Evolutionary conservation across 768 basidiomycete genomes (phyloP), one percentile per base, ranked within the genome.

Genomic region (Mycena galopus): DNA sequence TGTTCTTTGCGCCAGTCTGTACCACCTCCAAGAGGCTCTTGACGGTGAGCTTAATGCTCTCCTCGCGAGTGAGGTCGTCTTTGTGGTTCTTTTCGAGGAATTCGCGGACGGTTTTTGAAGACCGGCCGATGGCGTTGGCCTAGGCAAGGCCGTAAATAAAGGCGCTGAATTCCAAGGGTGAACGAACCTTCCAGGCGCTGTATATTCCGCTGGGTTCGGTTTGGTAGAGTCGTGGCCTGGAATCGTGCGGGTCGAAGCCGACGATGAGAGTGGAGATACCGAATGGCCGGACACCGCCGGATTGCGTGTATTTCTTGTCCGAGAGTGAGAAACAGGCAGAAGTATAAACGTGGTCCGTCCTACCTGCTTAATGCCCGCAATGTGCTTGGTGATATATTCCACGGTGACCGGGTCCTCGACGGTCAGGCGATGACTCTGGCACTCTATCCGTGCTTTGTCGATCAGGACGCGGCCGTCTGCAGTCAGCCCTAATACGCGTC

Each of bases 1-100:
- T 99, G 82, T 99, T 99, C 87, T 99, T 99, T 6, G 98, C 98
- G n/a, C 98, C 98, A 2, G 98, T 98, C 84, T 99, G 98, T 10
- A 99, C 98, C 42, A 99, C 97, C 82, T 99, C 98, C 27, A 99
- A 86, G 77, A 99, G 85, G 80, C 93, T 94, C 86, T 98, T 99
- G 73, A 99, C 90, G 0, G 98, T 96, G 58, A 99, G 85, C 82
- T 98, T 98, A 82, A 99, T 94, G 62, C 93, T 92, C 71, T 98
- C 96, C 60, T 96, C 96, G 71, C 95, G 87, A 9, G 90, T 86
- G 85, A 98, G 86, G 74, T 94, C 95, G 73, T 98, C 96, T 77
- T 92, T 95, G 83, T 97, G 95, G 77, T 98, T 97, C 88, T 98
- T 99, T 85, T 99, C 98, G 68, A 99, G 82, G 83, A 99, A 99